Percentiles rank a stretch among this genome's conserved stretches.
Evolutionary conservation across 2,329 filamentous ascomycete species (phyloP).

Genomic region (Alternaria ethzedia): DNA sequence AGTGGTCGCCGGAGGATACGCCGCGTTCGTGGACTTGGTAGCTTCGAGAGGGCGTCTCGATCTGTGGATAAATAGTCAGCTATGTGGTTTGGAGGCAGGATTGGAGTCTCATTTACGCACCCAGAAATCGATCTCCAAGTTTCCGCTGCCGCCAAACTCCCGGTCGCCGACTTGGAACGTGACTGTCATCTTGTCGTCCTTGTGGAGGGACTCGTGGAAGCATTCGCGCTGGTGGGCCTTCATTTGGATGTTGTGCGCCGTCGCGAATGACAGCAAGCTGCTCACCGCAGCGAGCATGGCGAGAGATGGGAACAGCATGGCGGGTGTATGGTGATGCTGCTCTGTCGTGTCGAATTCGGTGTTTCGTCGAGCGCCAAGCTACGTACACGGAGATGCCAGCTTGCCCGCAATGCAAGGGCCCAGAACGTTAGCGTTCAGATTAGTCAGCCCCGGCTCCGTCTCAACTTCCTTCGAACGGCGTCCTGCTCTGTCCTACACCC

Average conservation of each 20-base stretch:
- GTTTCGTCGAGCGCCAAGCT: constrained; percentile 16
- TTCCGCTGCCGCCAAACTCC: constrained; percentile 93
- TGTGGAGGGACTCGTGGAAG: constrained; percentile 92
- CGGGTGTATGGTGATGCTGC: constrained; percentile 21
- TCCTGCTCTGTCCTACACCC: not conserved
- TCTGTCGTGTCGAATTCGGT: constrained; percentile 11
- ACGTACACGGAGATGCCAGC: constrained; percentile 40
- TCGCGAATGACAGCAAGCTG: constrained; percentile 66
- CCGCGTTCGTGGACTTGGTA: constrained; percentile 82
- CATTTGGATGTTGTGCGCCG: constrained; percentile 95
- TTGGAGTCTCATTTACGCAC: constrained; percentile 57
- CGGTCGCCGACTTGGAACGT: constrained; percentile 97
- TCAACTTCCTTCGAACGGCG: not conserved
- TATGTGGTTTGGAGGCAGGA: not conserved
- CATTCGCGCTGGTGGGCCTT: constrained; percentile 93
- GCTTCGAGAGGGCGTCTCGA: constrained; percentile 77
- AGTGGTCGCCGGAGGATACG: constrained; percentile 89
- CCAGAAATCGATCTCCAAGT: constrained; percentile 98
- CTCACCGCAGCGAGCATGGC: constrained; percentile 55
- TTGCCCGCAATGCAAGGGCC: constrained; percentile 35
- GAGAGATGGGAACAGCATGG: constrained; percentile 47
- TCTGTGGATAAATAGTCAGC: constrained; percentile 54
- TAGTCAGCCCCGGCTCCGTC: constrained; percentile 4
- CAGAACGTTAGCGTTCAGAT: not conserved
- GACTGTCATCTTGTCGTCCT: constrained; percentile 97